Percentiles rank a stretch among this genome's conserved stretches.
Conservation (phyloP, 805 yeast genomes). For the Ogataea trehalophila region DNA sequence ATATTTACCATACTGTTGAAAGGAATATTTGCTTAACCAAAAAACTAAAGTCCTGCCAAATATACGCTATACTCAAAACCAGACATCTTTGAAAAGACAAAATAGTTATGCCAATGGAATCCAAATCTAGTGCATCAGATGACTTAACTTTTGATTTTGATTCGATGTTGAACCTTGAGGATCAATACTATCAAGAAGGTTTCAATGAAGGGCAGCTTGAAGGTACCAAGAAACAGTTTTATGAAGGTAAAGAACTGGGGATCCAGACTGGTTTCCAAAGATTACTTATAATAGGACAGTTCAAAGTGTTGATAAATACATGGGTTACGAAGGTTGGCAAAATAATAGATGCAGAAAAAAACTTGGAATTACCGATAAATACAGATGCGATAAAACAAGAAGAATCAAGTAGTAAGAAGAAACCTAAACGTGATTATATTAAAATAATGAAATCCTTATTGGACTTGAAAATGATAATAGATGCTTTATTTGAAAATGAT, state of each 20-base stretch:
- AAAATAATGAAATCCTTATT: slow-evolving; percentile 13
- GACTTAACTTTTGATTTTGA: slow-evolving; percentile 51
- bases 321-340: slow-evolving; percentile 29
- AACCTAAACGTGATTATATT: slow-evolving; percentile 12
- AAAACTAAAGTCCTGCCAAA: too few relatives aligned
- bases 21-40: too few relatives aligned
- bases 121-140: slow-evolving; percentile 11
- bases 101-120: slow-evolving; percentile 15
- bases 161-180: slow-evolving; percentile 55
- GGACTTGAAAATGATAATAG: slow-evolving; percentile 17
- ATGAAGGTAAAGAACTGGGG: slow-evolving; percentile 84
- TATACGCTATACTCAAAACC: too few relatives aligned
- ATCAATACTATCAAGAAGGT: slow-evolving; percentile 63
- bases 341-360: background rate
- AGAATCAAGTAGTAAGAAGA: slow-evolving; percentile 8
- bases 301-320: slow-evolving; percentile 40
- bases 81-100: too few relatives aligned
- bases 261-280: slow-evolving; percentile 73
- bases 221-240: slow-evolving; percentile 52
- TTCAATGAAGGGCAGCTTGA: slow-evolving; percentile 63
- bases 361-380: background rate
- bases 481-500: slow-evolving; percentile 18
- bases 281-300: slow-evolving; percentile 67
- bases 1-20: too few relatives aligned
- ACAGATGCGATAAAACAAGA: background rate